Conservation (phyloP, 2,329 filamentous ascomycete genomes). For the Grosmannia penicillata region DNA sequence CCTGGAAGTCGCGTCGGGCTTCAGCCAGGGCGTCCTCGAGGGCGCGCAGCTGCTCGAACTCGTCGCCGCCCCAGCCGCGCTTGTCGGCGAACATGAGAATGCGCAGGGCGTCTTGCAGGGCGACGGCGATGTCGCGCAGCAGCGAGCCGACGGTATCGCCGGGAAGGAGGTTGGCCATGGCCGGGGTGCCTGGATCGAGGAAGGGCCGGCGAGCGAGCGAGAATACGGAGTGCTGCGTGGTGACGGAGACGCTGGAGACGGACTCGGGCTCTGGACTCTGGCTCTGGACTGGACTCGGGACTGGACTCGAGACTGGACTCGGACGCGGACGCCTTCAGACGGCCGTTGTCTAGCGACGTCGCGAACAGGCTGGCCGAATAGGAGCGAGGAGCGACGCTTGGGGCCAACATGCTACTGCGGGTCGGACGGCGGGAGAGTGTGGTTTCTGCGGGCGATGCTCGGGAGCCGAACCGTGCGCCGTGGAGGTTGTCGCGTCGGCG, state of each 20-base stretch:
- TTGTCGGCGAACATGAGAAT: slow-evolving; percentile 42
- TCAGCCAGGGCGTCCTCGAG: slow-evolving; percentile 42
- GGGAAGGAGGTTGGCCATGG: slow-evolving; percentile 32
- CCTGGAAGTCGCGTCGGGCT: slow-evolving; percentile 45
- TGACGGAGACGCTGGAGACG: too few species aligned
- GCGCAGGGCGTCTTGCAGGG: slow-evolving; percentile 36
- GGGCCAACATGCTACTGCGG: neutral
- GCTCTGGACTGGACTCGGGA: too few species aligned
- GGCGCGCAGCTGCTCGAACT: slow-evolving; percentile 42
- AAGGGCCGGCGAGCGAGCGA: neutral
- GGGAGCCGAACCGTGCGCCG: neutral
- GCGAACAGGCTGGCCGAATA: neutral
- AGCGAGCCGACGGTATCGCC: slow-evolving; percentile 39
- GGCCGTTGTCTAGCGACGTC: neutral
- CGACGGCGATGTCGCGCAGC: slow-evolving; percentile 41
- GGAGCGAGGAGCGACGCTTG: neutral
- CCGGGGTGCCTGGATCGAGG: neutral
- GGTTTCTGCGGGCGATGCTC: neutral
- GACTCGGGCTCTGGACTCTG: too few species aligned
- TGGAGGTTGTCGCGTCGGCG: neutral
- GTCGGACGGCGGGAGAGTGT: neutral
- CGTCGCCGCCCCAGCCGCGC: slow-evolving; percentile 41
- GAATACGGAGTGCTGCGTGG: too few species aligned
- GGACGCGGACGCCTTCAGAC: neutral
- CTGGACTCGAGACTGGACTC: too few species aligned